Evolutionary conservation across 495 filamentous ascomycete species (phyloP), one percentile per base, ranked within the genome.

Genomic region (Trypethelium eluteriae): DNA sequence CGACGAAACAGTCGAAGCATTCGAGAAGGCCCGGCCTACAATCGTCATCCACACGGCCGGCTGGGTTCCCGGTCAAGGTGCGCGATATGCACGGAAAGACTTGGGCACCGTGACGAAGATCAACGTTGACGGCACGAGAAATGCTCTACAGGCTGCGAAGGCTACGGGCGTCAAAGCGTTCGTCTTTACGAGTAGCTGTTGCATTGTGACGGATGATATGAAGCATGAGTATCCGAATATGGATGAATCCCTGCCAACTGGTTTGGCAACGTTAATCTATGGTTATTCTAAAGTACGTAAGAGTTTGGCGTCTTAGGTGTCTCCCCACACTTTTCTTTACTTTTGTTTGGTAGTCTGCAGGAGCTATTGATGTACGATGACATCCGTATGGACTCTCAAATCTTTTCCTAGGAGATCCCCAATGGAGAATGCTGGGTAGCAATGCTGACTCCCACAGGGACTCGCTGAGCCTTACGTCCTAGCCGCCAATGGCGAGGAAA

Each of bases 401-500:
- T 25, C 25, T 25, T 25, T 25, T 25, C 25, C 25, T 25, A 25
- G 25, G 25, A 25, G 25, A 25, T 25, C 25, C 25, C 25, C 25
- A 25, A 12, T 9, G 49, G n/a, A n/a, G 18, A 36, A 38, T 32
- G 38, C 32, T 32, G 16, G n/a, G 38, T 35, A 14, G n/a, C 25
- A 25, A 59, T 59, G 53, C 53, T 59, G 32, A 59, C 11, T 3
- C 7, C 6, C 41, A 16, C 44, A 85, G 82, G 78, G 81, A 64
- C 75, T 79, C 34, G 84, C 84, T 49, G 84, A 88, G 72, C 69
- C 76, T 39, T 70, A 85, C n/a, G 84, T 87, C 34, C 77, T 87
- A 39, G 38, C 77, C 41, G 78, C 81, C 39, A 79, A 81, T 25
- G 76, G 73, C 64, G 71, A 76, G 39, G 67, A 74, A 4, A 76